Conservation (phyloP, 306 rosid species). For the Notholithocarpus densiflorus region DNA sequence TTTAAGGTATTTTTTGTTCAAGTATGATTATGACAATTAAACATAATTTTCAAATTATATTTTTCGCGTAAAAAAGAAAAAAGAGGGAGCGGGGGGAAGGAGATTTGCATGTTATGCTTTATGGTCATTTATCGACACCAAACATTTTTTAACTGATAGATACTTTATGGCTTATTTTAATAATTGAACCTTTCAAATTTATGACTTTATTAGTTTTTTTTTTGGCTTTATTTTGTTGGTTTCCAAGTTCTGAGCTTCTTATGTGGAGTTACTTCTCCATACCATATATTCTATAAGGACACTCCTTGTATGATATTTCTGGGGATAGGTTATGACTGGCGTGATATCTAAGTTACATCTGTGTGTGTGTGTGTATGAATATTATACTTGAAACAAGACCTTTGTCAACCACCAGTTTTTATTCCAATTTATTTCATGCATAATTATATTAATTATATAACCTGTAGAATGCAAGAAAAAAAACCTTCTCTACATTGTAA, state of each 20-base stretch:
- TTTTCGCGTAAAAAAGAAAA: neutral
- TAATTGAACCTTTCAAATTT: neutral
- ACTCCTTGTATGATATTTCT: neutral
- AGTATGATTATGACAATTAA: neutral
- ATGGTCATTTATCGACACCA: neutral
- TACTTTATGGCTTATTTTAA: neutral
- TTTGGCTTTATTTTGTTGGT: neutral
- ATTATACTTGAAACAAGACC: neutral
- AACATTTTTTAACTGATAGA: neutral
- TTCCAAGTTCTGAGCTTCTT: neutral
- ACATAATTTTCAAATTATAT: neutral
- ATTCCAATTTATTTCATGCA: neutral
- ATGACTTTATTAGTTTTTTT: neutral
- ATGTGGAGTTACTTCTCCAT: neutral
- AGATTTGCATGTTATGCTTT: neutral
- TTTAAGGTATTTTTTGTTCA: slow-evolving; percentile 59
- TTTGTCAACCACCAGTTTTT: neutral
- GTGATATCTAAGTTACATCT: neutral
- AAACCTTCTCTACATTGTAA: neutral
- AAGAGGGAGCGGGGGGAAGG: neutral
- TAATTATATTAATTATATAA: neutral
- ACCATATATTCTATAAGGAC: neutral
- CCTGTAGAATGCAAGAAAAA: neutral
- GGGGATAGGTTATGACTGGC: neutral
- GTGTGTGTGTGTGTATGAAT: neutral